Conservation (phyloP, 805 yeast genomes). For the Ogataea minuta region DNA sequence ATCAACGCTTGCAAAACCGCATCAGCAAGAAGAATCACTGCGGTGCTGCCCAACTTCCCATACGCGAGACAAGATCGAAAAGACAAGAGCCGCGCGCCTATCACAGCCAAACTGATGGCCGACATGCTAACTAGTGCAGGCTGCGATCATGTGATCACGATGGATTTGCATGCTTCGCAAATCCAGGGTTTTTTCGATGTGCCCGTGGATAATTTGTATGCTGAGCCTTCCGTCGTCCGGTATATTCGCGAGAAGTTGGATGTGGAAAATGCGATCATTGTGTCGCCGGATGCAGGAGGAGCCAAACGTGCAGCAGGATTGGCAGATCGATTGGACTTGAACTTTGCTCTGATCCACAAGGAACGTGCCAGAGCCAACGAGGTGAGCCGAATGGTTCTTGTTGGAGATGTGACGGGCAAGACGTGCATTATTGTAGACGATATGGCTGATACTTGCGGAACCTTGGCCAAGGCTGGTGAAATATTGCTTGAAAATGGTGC, state of each 20-base stretch:
- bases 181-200: slow-evolving; percentile 83
- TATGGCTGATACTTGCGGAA: slow-evolving; percentile 91
- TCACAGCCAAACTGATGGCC: slow-evolving; percentile 82
- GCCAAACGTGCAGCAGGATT: slow-evolving; percentile 86
- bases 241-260: slow-evolving; percentile 65
- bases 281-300: slow-evolving; percentile 90
- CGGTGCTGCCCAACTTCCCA: slow-evolving; percentile 79
- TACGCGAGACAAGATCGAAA: slow-evolving; percentile 89
- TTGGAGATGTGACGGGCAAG: slow-evolving; percentile 78
- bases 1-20: slow-evolving; percentile 83
- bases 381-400: slow-evolving; percentile 79
- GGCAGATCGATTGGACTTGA: slow-evolving; percentile 75
- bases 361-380: slow-evolving; percentile 83
- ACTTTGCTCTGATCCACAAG: slow-evolving; percentile 81
- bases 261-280: slow-evolving; percentile 62
- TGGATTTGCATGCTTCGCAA: slow-evolving; percentile 88
- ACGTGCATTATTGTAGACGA: slow-evolving; percentile 79
- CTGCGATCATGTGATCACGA: slow-evolving; percentile 80
- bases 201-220: slow-evolving; percentile 81
- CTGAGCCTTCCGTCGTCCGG: slow-evolving; percentile 77
- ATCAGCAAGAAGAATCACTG: slow-evolving; percentile 79
- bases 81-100: slow-evolving; percentile 82
- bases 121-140: slow-evolving; percentile 82
- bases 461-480: slow-evolving; percentile 80
- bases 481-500: slow-evolving; percentile 67